Conservation (phyloP, 2,329 filamentous ascomycete genomes). For the Ustilaginoidea virens region DNA sequence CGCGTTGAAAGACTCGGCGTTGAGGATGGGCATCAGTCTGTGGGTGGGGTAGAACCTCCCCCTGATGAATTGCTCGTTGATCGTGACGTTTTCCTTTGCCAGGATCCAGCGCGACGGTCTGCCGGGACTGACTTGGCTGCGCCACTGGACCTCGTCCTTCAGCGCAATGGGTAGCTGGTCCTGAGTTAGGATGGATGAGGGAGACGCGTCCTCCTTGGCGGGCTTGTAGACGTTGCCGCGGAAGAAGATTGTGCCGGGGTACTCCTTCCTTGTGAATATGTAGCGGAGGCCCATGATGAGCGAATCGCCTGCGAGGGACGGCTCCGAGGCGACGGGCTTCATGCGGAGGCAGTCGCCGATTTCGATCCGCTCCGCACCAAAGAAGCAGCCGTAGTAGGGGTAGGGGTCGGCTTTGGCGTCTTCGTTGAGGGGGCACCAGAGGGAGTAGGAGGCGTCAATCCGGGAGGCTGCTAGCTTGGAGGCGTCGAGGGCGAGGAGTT, state of each 20-base stretch:
- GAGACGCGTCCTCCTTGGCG: constrained; percentile 12
- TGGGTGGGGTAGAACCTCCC: constrained; percentile 45
- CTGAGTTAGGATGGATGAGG: constrained; percentile 15
- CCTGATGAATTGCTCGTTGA: constrained; percentile 31
- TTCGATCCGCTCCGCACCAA: constrained; percentile 34
- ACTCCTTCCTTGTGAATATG: constrained; percentile 22
- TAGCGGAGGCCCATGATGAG: constrained; percentile 22
- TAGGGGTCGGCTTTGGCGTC: constrained; percentile 17
- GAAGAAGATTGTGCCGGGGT: constrained; percentile 22
- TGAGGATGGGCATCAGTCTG: constrained; percentile 34
- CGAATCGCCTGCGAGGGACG: constrained; percentile 16
- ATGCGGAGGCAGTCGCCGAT: constrained; percentile 33
- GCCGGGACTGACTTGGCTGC: constrained; percentile 17
- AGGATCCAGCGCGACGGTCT: constrained; percentile 23
- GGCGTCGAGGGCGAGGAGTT: constrained; percentile 29
- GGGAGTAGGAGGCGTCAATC: constrained; percentile 32
- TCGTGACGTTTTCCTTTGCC: constrained; percentile 27
- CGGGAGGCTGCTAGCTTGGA: constrained; percentile 35
- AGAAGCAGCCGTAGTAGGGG: constrained; percentile 31
- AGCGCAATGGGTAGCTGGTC: constrained; percentile 26
- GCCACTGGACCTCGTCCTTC: constrained; percentile 24
- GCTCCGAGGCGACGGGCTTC: constrained; percentile 22
- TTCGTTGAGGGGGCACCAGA: constrained; percentile 24
- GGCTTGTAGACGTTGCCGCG: constrained; percentile 24
- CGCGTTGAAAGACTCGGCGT: constrained; percentile 21